Evolutionary conservation across 768 basidiomycete genomes (phyloP), one percentile per base, ranked within the genome.

Genomic region (Trametes cubensis): DNA sequence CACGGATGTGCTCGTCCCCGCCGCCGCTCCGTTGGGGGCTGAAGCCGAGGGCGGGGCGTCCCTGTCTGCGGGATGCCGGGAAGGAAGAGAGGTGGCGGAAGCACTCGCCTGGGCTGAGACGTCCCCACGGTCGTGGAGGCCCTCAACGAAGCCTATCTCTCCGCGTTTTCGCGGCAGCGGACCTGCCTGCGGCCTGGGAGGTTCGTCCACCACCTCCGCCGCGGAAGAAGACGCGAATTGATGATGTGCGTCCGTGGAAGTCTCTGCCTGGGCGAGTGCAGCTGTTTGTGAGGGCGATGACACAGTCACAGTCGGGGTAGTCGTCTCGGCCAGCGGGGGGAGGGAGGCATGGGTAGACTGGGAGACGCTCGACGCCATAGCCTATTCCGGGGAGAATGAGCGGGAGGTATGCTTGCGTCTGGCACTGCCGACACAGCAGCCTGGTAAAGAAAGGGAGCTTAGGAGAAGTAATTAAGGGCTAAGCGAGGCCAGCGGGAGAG

Each of bases 151-250:
- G 21, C 87, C 87, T 54, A 90, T 84, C 69, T 89, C 87, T 26
- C 87, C 88, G 20, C 81, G 78, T 71, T 88, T 89, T 46, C 69
- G 71, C 55, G 87, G 88, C 69, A 88, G 74, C 57, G 87, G 86
- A 45, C 78, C 85, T 67, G 86, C 85, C 77, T 88, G 67, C 39
- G 65, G 65, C 54, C 63, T 56, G 44, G 53, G 55, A 26, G 52
- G 39, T 38, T 55, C 58, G 14, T 55, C 49, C 23, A 38, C 17
- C 10, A 13, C 41, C 50, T 20, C 25, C 21, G 11, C 42, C 50
- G 44, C 30, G 38, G 34, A 30, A 20, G 45, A 20, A 28, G 28
- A 28, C 28, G 28, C 28, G 28, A 7, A 7, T 28, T 28, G 28
- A 7, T 7, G 7, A 7, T 4, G 28, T 7, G 28, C 28, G n/a